Percentiles rank a stretch among this genome's conserved stretches.
These are phyloP conservation scores for Scedosporium minutisporum DNA, from an alignment of 2,329 filamentous ascomycete species.

Conservation along the genomic window DNA sequence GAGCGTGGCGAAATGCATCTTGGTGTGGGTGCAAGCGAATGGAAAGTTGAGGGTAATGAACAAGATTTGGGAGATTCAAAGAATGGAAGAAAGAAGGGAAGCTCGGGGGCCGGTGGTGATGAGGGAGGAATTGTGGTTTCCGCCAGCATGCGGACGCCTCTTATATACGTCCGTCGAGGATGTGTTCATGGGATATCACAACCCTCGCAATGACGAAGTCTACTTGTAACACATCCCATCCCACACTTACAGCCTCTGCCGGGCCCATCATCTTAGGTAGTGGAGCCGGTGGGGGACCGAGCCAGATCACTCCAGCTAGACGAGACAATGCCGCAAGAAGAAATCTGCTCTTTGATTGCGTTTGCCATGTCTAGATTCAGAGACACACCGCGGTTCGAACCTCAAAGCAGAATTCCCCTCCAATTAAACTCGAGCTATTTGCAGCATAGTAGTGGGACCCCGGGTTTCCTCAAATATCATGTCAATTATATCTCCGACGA, in stretches of 20 bases:
- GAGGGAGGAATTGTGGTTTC: not conserved
- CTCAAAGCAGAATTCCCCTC: not conserved
- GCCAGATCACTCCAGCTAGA: not conserved
- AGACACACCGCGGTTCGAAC: not conserved
- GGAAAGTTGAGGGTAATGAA: not conserved
- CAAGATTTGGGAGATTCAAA: not conserved
- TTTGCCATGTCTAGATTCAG: not conserved
- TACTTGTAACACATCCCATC: not conserved
- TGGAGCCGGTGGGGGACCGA: not conserved
- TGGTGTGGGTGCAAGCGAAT: not conserved
- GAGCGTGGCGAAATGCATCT: slow-evolving; percentile 1
- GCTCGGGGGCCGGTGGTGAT: not conserved
- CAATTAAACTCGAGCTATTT: not conserved
- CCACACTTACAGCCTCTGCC: not conserved
- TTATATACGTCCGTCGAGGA: not conserved
- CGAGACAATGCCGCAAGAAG: not conserved
- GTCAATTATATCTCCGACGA: not conserved
- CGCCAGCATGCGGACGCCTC: not conserved
- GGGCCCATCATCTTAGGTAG: not conserved
- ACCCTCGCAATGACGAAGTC: not conserved
- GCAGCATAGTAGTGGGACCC: not conserved
- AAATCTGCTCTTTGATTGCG: not conserved
- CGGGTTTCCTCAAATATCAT: not conserved
- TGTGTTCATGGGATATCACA: not conserved
- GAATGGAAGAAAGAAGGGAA: not conserved